A percentile compares a stretch with the other conserved stretches of the same genome.
phyloP scores from a whole-genome alignment of 768 basidiomycete genomes.

The Lyophyllum semitale region DNA sequence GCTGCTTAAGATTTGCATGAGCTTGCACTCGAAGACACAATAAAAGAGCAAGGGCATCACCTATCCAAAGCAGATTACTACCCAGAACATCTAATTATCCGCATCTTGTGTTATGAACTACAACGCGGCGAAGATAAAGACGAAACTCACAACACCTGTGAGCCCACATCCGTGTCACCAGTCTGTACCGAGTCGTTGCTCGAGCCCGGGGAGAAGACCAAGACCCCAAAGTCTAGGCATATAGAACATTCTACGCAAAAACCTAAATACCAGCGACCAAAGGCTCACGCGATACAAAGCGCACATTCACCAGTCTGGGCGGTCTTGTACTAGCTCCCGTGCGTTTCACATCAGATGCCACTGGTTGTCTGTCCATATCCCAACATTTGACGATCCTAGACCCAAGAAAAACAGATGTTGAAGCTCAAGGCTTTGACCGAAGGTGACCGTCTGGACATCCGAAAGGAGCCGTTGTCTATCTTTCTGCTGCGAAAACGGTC shows the following conservation, averaged over 20 bases:
- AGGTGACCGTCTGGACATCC: slow-evolving; percentile 60
- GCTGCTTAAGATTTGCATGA: slow-evolving; percentile 57
- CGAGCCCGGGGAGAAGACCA: not conserved
- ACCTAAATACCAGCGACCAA: not conserved
- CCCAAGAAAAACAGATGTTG: slow-evolving; percentile 22
- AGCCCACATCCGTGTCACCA: not conserved
- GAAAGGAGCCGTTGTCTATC: slow-evolving; percentile 57
- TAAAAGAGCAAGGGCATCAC: slow-evolving; percentile 53
- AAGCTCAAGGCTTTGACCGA: slow-evolving; percentile 35
- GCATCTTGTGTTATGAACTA: slow-evolving; percentile 54
- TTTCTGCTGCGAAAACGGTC: slow-evolving; percentile 70
- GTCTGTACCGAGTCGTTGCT: not conserved
- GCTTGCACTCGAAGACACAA: slow-evolving; percentile 64
- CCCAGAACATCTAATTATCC: slow-evolving; percentile 63
- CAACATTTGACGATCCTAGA: slow-evolving; percentile 4
- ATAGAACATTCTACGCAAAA: not conserved
- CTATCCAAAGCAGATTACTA: slow-evolving; percentile 50
- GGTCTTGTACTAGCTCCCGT: slow-evolving; percentile 29
- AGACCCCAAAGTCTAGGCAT: not conserved
- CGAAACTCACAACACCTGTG: not conserved
- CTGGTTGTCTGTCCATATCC: not conserved
- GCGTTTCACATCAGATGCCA: slow-evolving; percentile 1
- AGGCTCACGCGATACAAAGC: not conserved
- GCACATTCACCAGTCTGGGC: slow-evolving; percentile 23
- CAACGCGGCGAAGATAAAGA: slow-evolving; percentile 8